Percentiles rank a stretch among this genome's conserved stretches.
Conservation (phyloP, 1,284 basidiomycete species). For the Pterulicium gracile region DNA sequence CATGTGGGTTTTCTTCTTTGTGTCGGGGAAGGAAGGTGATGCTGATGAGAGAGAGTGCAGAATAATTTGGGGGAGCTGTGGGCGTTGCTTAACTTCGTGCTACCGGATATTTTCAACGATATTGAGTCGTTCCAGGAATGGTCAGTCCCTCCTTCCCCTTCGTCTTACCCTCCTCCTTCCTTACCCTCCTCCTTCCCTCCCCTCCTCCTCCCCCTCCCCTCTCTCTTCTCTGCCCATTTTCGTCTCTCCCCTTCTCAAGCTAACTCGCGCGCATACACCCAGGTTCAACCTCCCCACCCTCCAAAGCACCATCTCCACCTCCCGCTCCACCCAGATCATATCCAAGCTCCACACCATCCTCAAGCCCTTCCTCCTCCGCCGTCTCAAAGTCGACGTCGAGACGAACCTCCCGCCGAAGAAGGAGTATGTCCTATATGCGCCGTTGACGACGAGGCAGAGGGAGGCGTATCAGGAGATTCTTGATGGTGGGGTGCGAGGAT, state of each 20-base stretch:
- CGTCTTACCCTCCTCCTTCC: slow-evolving; percentile 5
- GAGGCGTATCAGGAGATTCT: slow-evolving; percentile 79
- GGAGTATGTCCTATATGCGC: slow-evolving; percentile 91
- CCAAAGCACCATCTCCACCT: slow-evolving; percentile 42
- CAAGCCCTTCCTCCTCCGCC: slow-evolving; percentile 89
- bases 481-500: slow-evolving; percentile 52
- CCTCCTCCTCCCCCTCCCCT: background rate
- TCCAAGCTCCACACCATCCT: slow-evolving; percentile 82
- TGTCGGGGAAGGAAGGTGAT: slow-evolving; percentile 4
- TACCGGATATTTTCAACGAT: slow-evolving; percentile 88
- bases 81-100: slow-evolving; percentile 91
- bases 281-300: slow-evolving; percentile 71
- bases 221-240: slow-evolving; percentile 1
- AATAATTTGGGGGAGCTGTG: slow-evolving; percentile 94
- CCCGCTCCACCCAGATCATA: slow-evolving; percentile 61
- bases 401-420: slow-evolving; percentile 82
- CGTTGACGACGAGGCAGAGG: slow-evolving; percentile 73
- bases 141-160: slow-evolving; percentile 30
- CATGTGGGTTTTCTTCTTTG: slow-evolving; percentile 46
- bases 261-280: no score
- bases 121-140: slow-evolving; percentile 86
- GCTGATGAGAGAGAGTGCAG: slow-evolving; percentile 24
- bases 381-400: slow-evolving; percentile 89
- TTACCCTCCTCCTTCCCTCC: background rate
- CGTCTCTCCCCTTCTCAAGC: no score